These are phyloP conservation scores for Malania oleifera DNA, from an alignment of 164 flowering plant species.

Conservation along the genomic window DNA sequence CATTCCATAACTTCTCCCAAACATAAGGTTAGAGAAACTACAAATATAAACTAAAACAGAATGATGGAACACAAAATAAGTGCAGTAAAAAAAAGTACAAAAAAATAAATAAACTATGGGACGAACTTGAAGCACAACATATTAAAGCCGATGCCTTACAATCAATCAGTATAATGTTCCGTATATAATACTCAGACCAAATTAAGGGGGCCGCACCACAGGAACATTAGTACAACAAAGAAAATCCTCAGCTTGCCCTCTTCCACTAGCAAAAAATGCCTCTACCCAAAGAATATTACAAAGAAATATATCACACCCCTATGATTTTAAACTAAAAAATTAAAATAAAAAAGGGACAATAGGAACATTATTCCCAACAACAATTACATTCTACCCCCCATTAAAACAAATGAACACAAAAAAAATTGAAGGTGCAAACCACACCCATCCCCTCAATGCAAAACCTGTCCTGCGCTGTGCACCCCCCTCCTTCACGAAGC, in stretches of 20 bases:
- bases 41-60: no score
- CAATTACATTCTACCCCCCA: conserved; percentile 15
- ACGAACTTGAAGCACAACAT: no score
- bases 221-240: conserved; percentile 8
- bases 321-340: conserved; percentile 6
- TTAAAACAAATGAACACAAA: conserved; percentile 2
- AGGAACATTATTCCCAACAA: conserved; percentile 20
- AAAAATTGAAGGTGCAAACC: not conserved
- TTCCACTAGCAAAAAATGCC: conserved; percentile 42
- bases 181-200: conserved; percentile 1
- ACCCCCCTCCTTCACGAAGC: conserved; percentile 2
- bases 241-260: conserved; percentile 26
- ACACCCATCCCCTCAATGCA: no score
- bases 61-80: no score
- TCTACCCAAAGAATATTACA: conserved; percentile 53
- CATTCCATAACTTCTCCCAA: no score
- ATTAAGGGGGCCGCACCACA: conserved; percentile 4
- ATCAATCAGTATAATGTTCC: not conserved
- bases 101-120: no score
- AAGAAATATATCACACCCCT: conserved; percentile 25
- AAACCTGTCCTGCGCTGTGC: not conserved
- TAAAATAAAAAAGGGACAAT: no score
- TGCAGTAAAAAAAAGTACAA: no score
- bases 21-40: no score
- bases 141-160: not conserved